These are phyloP conservation scores for Ceratobasidium sp. DNA, from an alignment of 1,284 basidiomycete species.

Conservation along the genomic window DNA sequence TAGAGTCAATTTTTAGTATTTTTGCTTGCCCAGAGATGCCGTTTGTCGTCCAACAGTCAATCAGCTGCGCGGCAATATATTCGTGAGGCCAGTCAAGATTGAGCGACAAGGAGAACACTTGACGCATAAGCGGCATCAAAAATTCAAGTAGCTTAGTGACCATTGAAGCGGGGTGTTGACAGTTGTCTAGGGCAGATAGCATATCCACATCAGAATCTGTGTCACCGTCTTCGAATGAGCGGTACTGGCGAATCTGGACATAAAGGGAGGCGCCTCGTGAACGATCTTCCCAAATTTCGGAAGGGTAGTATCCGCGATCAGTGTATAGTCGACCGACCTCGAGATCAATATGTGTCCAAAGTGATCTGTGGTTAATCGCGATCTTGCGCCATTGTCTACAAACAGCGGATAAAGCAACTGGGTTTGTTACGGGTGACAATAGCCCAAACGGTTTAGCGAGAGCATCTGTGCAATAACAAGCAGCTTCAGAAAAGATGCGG, in stretches of 20 bases:
- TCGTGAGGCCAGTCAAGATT: background rate
- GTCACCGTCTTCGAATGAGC: background rate
- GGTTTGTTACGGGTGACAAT: background rate
- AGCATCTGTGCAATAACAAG: background rate
- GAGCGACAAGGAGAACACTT: background rate
- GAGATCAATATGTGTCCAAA: conserved; percentile 12
- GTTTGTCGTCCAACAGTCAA: background rate
- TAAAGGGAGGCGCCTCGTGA: background rate
- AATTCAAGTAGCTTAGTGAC: background rate
- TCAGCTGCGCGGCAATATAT: background rate
- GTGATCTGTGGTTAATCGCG: background rate
- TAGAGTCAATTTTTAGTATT: background rate
- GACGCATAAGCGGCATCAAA: background rate
- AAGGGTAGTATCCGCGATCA: background rate
- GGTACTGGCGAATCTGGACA: background rate
- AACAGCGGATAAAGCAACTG: background rate
- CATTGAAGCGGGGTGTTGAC: background rate
- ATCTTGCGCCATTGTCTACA: background rate
- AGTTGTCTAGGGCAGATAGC: background rate
- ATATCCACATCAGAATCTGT: no score
- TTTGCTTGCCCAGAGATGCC: background rate
- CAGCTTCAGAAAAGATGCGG: conserved; percentile 1
- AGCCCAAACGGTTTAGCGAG: background rate
- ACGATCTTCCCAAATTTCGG: background rate
- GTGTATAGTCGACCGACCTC: background rate